Percentiles rank a stretch among this genome's conserved stretches.
These are phyloP conservation scores for Eucalyptus grandis DNA, from an alignment of 345 rosid genomes.

Conservation along the genomic window DNA sequence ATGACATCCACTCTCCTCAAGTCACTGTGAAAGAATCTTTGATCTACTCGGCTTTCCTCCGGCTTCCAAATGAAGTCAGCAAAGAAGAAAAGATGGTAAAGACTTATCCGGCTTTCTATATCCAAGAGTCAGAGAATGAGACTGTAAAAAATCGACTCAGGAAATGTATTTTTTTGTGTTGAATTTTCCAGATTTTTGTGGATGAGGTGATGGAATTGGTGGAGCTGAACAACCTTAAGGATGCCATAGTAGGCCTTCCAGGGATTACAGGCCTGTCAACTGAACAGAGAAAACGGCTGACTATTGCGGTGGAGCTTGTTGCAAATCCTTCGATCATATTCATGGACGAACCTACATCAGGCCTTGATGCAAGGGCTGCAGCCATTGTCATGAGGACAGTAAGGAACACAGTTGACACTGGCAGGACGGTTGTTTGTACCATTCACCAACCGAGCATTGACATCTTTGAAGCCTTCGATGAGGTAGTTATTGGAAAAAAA, in stretches of 20 bases:
- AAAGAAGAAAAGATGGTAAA: conserved; percentile 71
- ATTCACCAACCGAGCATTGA: conserved; percentile 55
- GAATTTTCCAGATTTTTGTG: conserved; percentile 21
- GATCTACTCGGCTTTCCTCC: conserved; percentile 81
- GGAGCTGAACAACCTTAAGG: conserved; percentile 21
- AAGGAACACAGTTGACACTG: conserved; percentile 41
- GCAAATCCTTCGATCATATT: conserved; percentile 53
- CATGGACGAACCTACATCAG: conserved; percentile 55
- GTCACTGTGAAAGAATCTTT: conserved; percentile 79
- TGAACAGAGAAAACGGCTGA: conserved; percentile 45
- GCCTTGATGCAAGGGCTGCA: conserved; percentile 52
- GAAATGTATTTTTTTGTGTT: not conserved
- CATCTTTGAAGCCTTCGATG: conserved; percentile 52
- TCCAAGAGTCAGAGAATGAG: not conserved
- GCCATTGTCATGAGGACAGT: conserved; percentile 53
- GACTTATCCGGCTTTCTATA: not conserved
- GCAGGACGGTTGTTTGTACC: conserved; percentile 52
- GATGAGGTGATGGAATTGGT: conserved; percentile 42
- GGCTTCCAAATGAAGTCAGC: conserved; percentile 65
- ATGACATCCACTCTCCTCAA: conserved; percentile 86
- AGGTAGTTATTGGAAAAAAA: not conserved
- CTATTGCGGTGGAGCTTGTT: conserved; percentile 53
- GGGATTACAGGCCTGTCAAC: conserved; percentile 40
- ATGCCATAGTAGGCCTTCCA: conserved; percentile 41
- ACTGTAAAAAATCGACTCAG: not conserved